Percentiles rank a stretch among this genome's conserved stretches.
phyloP scores from a whole-genome alignment of 257 asterid genomes.

The Solanum paucissectum region DNA sequence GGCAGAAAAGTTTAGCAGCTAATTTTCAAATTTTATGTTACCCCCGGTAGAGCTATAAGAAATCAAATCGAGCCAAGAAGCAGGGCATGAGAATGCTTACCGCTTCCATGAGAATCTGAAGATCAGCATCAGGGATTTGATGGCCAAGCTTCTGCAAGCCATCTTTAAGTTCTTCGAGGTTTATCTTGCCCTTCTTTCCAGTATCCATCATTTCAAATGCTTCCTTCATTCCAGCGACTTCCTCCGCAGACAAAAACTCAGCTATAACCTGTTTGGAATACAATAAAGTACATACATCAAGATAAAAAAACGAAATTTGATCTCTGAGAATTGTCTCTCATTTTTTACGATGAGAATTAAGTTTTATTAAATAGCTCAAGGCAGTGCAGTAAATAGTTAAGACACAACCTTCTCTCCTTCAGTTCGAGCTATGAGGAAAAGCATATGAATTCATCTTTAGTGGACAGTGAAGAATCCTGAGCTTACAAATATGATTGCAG shows the following conservation, averaged over 20 bases:
- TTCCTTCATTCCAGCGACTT: conserved; percentile 61
- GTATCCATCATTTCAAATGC: conserved; percentile 44
- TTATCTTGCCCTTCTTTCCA: conserved; percentile 35
- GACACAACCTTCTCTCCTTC: not conserved
- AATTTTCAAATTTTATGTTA: not conserved
- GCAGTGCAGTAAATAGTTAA: not conserved
- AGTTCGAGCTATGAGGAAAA: not conserved
- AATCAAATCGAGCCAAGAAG: not conserved
- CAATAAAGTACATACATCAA: not conserved
- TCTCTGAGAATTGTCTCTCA: not conserved
- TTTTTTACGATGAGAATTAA: not conserved
- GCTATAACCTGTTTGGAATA: conserved; percentile 38
- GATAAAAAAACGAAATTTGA: not conserved
- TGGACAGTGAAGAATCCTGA: not conserved
- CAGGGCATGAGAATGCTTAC: conserved; percentile 18
- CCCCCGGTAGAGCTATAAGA: not conserved
- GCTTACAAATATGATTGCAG: not conserved
- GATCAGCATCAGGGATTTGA: conserved; percentile 38
- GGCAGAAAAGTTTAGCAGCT: not conserved
- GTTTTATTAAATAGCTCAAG: not conserved
- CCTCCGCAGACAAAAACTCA: conserved; percentile 61
- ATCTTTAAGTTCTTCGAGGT: conserved; percentile 35
- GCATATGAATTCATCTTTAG: not conserved
- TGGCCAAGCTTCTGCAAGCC: conserved; percentile 56
- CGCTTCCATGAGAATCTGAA: conserved; percentile 55